Evolutionary conservation across 164 flowering plant species (phyloP), one percentile per base, ranked within the genome.

Genomic region (Stephania yunnanensis): DNA sequence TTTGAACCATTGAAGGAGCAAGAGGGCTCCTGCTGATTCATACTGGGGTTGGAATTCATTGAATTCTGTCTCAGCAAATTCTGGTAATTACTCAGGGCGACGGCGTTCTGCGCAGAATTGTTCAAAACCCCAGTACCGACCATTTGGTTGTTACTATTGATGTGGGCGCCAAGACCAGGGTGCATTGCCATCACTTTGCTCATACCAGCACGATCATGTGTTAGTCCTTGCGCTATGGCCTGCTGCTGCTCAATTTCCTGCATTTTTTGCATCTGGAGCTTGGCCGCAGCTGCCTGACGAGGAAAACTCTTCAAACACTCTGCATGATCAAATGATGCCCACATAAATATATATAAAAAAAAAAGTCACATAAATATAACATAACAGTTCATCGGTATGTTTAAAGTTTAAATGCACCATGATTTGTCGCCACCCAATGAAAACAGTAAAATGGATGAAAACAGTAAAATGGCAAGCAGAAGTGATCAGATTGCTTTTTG

Each of bases 221-320:
- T 86, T 66, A 88, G 78, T 66, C 90, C 91, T 79, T 87, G 91
- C 48, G 79, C 83, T 78, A 71, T 83, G 71, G 87, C 93, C 61
- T 83, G 68, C 73, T 89, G 95, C 77, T 89, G 95, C 77, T 91
- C 97, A 83, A 87, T 85, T 78, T 92, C 92, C 83, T 87, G 97
- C 90, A 89, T 84, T 79, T 88, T 89, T 75, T 86, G 94, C 84
- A 88, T 86, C 83, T 88, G 89, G 30, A 85, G 71, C 82, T 90
- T 92, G 68, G 87, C 78, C 20, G 85, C 78, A 68, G 81, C 73
- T 15, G 87, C 74, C 71, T 83, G 93, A 46, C 92, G 87, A 77
- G 97, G 89, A 84, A 87, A 91, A 69, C 53, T 89, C 82, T 93
- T 94, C 88, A 95, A 89, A 72, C 93, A 88, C 82, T 92, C 99